Evolutionary conservation across 139 green algal genomes (phyloP), one percentile per base, ranked within the genome.

Genomic region (Picochlorum costavermella): DNA sequence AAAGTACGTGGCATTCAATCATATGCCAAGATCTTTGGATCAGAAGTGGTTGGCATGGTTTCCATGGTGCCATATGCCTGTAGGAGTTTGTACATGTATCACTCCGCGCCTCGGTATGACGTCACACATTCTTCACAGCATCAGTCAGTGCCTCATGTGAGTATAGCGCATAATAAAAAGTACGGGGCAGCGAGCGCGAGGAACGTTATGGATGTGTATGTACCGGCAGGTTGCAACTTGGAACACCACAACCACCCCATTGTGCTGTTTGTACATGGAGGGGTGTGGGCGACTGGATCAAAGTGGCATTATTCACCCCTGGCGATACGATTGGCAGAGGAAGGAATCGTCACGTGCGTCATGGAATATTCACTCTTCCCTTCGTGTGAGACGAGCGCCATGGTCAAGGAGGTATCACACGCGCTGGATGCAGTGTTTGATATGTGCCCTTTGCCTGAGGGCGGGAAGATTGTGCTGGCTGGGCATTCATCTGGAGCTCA

Each of bases 401-500:
- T 88, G 86, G 80, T 83, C 10, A 64, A 50, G 25, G 84, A 95
- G 68, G 78, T 90, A 1, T 74, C 71, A 8, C 30, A 50, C 2
- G 84, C 85, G 0, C 65, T 92, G n/a, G 73, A 44, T 16, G 90
- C 80, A 77, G 77, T 72, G 0, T 45, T 86, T 5, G 78, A 87
- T 61, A 33, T 16, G 25, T 61, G 86, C 43, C 61, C 66, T 0
- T 28, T 5, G 2, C 10, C 82, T 14, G 74, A 85, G 60, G 48
- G 70, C 0, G n/a, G 51, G 29, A 29, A 75, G 60, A 26, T 94
- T 0, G 74, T 61, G 3, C 62, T 84, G 3, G 58, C 88, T 37
- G 87, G 87, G 1, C 87, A 95, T 67, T 87, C 75, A 31, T 83
- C 87, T 3, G 87, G 87, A 0, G 84, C 76, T 2, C 87, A 95